These are phyloP conservation scores for Ophiocordyceps australis DNA, from an alignment of 2,329 filamentous ascomycete species.

Conservation along the genomic window DNA sequence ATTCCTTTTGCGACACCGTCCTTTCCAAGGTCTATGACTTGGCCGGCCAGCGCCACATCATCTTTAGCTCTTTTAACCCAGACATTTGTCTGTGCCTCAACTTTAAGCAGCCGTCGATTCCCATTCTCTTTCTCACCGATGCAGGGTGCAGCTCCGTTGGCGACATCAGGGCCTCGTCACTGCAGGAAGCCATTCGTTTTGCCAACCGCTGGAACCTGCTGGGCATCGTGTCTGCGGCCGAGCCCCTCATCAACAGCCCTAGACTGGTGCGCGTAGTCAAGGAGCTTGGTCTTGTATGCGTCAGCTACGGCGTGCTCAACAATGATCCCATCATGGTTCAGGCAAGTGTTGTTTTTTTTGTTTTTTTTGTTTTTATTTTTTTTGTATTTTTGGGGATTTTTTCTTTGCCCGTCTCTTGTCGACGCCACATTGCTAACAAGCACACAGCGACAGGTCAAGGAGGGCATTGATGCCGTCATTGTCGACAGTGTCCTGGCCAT, in stretches of 20 bases:
- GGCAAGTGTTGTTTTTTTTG: slow-evolving; percentile 29
- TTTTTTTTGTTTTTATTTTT: background rate
- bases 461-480: slow-evolving; percentile 95
- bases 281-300: slow-evolving; percentile 82
- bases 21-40: slow-evolving; percentile 79
- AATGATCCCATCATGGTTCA: slow-evolving; percentile 76
- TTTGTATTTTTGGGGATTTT: too few relatives aligned
- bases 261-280: slow-evolving; percentile 84
- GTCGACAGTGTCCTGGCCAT: slow-evolving; percentile 91
- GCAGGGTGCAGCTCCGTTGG: slow-evolving; percentile 66
- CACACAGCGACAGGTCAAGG: slow-evolving; percentile 63
- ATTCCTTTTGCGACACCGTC: slow-evolving; percentile 90
- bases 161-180: slow-evolving; percentile 74
- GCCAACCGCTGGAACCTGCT: slow-evolving; percentile 88
- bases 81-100: slow-evolving; percentile 87
- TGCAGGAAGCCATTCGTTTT: slow-evolving; percentile 92
- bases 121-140: slow-evolving; percentile 86
- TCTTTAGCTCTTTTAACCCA: slow-evolving; percentile 95
- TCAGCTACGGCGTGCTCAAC: slow-evolving; percentile 83
- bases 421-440: slow-evolving; percentile 2
- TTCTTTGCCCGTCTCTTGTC: too few relatives aligned
- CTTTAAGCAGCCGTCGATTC: slow-evolving; percentile 95
- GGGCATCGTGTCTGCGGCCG: slow-evolving; percentile 76
- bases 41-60: slow-evolving; percentile 68
- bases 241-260: slow-evolving; percentile 77